Conservation (phyloP, 2,329 filamentous ascomycete species). For the Beauveria pseudobassiana region DNA sequence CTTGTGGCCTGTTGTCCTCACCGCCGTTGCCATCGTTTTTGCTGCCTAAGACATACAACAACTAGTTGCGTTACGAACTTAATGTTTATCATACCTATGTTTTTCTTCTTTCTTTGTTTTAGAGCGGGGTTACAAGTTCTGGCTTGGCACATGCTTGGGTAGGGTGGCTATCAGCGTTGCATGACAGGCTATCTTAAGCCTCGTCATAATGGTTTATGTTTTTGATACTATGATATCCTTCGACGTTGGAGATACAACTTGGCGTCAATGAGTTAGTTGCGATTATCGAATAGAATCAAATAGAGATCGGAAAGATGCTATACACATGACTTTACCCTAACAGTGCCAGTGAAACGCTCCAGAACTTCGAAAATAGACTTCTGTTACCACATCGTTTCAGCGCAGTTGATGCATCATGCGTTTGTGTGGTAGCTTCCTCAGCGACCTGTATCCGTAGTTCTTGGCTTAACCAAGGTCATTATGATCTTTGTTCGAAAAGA, state of each 20-base stretch:
- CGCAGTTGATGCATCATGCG: not conserved
- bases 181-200: not conserved
- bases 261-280: not conserved
- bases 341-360: not conserved
- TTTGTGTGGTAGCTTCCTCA: too few relatives aligned
- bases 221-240: constrained; percentile 6
- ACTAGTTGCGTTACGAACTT: not conserved
- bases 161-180: not conserved
- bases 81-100: constrained; percentile 2
- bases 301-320: not conserved
- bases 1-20: constrained; percentile 42
- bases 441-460: too few relatives aligned
- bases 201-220: not conserved
- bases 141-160: not conserved
- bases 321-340: not conserved
- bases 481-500: not conserved
- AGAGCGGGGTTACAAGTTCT: not conserved
- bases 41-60: constrained; percentile 24
- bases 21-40: constrained; percentile 38
- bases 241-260: not conserved
- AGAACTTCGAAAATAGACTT: not conserved
- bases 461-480: too few relatives aligned
- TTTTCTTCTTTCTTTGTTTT: not conserved
- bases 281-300: not conserved
- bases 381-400: not conserved